Conservation (phyloP, 2,329 filamentous ascomycete species). For the Aspergillus cejpii region DNA sequence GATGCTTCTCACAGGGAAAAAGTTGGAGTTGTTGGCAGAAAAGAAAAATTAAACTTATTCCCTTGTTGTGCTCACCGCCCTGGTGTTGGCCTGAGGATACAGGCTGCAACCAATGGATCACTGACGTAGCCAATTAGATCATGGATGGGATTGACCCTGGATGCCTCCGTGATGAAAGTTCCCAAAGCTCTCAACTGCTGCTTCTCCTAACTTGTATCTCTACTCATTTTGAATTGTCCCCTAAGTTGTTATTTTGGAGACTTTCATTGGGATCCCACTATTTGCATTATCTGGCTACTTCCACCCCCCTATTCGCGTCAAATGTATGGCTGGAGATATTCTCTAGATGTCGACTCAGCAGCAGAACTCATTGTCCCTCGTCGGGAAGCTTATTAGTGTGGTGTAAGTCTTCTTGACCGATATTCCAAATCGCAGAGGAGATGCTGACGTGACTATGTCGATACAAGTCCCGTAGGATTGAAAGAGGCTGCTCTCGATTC, state of each 20-base stretch:
- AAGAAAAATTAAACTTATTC: constrained; percentile 24
- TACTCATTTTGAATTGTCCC: constrained; percentile 9
- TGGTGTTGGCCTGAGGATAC: constrained; percentile 11
- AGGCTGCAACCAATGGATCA: constrained; percentile 14
- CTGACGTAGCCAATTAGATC: constrained; percentile 37
- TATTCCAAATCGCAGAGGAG: not conserved
- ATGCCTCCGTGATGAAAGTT: constrained; percentile 16
- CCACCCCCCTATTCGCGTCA: constrained; percentile 15
- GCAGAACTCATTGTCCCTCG: constrained; percentile 33
- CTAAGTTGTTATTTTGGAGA: constrained; percentile 2
- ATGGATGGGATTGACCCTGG: constrained; percentile 17
- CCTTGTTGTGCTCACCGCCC: constrained; percentile 23
- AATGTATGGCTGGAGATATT: constrained; percentile 33
- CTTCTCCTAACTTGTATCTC: constrained; percentile 13
- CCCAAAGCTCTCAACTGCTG: constrained; percentile 11
- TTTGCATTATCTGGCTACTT: constrained; percentile 5
- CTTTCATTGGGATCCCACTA: constrained; percentile 2
- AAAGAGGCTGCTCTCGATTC: constrained; percentile 96
- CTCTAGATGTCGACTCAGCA: constrained; percentile 39
- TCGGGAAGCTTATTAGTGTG: constrained; percentile 43
- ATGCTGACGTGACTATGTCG: constrained; percentile 11
- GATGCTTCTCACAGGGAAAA: constrained; percentile 13
- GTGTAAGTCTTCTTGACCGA: constrained; percentile 30
- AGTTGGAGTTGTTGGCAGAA: constrained; percentile 23
- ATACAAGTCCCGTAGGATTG: constrained; percentile 66